phyloP scores from a whole-genome alignment of 805 yeast species.

The Barnettozyma pratensis region DNA sequence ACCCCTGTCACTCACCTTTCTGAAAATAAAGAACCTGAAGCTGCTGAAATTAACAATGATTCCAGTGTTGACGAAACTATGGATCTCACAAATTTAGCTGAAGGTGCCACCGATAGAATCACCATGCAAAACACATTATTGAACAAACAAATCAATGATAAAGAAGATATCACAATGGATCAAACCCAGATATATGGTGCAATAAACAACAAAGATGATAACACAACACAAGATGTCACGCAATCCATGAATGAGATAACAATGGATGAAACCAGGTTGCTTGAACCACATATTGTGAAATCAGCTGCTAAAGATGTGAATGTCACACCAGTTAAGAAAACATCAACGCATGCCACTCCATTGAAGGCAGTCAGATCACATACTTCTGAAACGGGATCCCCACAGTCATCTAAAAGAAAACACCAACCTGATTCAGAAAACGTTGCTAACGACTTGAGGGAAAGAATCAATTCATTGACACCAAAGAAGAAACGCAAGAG shows the following conservation, averaged over 20 bases:
- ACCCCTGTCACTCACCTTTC: not conserved
- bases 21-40: not conserved
- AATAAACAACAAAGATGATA: not conserved
- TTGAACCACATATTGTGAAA: not conserved
- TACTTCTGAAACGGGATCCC: conserved; percentile 27
- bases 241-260: conserved; percentile 6
- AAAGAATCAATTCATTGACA: conserved; percentile 21
- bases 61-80: conserved; percentile 15
- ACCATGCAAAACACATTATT: conserved; percentile 19
- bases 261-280: conserved; percentile 16
- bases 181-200: conserved; percentile 14
- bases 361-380: conserved; percentile 23
- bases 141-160: conserved; percentile 11
- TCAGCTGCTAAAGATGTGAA: not conserved
- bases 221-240: conserved; percentile 1
- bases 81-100: conserved; percentile 17
- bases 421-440: conserved; percentile 3
- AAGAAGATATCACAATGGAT: conserved; percentile 13
- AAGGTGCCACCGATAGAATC: conserved; percentile 11
- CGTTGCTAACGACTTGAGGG: conserved; percentile 16
- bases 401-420: conserved; percentile 23
- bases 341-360: conserved; percentile 14
- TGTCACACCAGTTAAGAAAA: not conserved
- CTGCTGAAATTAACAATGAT: conserved; percentile 1
- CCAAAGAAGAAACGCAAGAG: conserved; percentile 20